Percentiles rank a stretch among this genome's conserved stretches.
Conservation (phyloP, 805 yeast species). For the Priceomyces castillae region DNA sequence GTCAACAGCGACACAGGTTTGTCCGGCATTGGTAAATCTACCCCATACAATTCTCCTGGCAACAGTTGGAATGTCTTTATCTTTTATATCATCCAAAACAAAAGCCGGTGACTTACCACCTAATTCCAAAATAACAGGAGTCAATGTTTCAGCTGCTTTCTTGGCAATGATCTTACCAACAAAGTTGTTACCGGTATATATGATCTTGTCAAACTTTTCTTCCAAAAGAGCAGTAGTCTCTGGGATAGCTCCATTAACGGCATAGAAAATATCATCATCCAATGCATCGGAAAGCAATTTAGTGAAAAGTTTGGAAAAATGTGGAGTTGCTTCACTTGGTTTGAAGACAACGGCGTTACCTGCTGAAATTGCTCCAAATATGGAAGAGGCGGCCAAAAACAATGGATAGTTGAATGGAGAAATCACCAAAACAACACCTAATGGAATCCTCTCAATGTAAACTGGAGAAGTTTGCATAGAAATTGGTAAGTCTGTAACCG, state of each 20-base stretch:
- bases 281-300: constrained; percentile 50
- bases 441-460: constrained; percentile 37
- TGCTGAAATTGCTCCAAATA: constrained; percentile 78
- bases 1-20: constrained; percentile 89
- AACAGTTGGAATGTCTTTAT: constrained; percentile 39
- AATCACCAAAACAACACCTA: constrained; percentile 71
- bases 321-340: constrained; percentile 71
- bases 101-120: constrained; percentile 93
- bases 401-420: constrained; percentile 84
- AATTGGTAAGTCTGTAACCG: constrained; percentile 36
- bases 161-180: constrained; percentile 77
- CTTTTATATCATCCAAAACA: constrained; percentile 50
- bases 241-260: constrained; percentile 70
- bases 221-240: constrained; percentile 60
- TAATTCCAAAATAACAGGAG: constrained; percentile 78
- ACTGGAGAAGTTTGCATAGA: constrained; percentile 28
- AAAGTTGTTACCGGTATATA: constrained; percentile 76
- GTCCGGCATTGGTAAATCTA: constrained; percentile 78
- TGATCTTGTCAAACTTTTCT: constrained; percentile 73
- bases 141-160: constrained; percentile 81
- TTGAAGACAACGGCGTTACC: constrained; percentile 81
- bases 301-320: constrained; percentile 56
- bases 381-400: constrained; percentile 57
- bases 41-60: constrained; percentile 76
- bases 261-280: constrained; percentile 54